Evolutionary conservation across 352 stramenopile species (phyloP), one percentile per base, ranked within the genome.

Genomic region (Pythium periplocum): DNA sequence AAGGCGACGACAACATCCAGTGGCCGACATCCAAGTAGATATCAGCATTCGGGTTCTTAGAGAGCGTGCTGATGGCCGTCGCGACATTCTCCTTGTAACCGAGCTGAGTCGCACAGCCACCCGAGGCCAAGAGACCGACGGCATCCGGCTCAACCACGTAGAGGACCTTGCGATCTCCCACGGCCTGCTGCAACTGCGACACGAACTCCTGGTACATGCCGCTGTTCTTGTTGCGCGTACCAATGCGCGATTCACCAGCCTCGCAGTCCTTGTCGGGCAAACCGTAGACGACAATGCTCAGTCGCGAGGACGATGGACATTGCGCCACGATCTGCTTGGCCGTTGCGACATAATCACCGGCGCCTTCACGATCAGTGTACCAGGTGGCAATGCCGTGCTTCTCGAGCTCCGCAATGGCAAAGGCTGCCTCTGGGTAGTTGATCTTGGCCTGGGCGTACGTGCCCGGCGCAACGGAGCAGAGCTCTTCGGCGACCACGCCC

Each of bases 181-280:
- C 64, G 12, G 62, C 54, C 3, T 60, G 54, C 3, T 64, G 62
- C 8, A 91, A 60, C 10, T 60, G 53, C 36, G 56, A 48, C 4
- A 91, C 12, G 49, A 86, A 91, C 31, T 46, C 30, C 50, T 62
- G 53, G 53, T 91, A 91, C 46, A 72, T 56, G 0, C 51, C 65
- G 0, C 68, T 64, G 45, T 64, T 83, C 33, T 58, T 59, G 44
- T 84, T 70, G 12, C 32, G 32, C 7, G 48, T 68, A 31, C 65
- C 66, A 4, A 46, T 64, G 1, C 55, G 67, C 40, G 80, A 90
- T n/a, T 71, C 71, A 2, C 64, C 61, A 11, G 64, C 68, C n/a
- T 65, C 57, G 55, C 82, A 92, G 57, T 92, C 82, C 59, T 92
- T 92, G 59, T 79, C 78, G 36, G 82, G 82, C 38, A 92, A 62